Conservation (phyloP, 2,329 filamentous ascomycete species). For the Leptosphaerulina australis region DNA sequence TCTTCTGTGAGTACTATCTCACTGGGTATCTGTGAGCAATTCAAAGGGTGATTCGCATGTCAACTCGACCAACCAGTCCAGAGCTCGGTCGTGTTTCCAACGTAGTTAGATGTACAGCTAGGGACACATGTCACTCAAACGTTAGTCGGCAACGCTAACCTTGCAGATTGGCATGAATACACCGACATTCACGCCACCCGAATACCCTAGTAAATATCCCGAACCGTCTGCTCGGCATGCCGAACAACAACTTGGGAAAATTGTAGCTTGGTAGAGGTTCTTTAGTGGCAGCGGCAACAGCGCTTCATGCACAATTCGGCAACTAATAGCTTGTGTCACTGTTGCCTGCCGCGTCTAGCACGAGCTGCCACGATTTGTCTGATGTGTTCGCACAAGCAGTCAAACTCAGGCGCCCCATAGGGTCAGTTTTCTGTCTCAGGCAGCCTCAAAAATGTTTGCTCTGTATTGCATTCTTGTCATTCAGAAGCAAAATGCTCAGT, state of each 20-base stretch:
- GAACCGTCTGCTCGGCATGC: conserved; percentile 28
- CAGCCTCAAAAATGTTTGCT: background rate
- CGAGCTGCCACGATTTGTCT: background rate
- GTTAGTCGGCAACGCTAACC: conserved; percentile 14
- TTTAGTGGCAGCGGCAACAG: conserved; percentile 23
- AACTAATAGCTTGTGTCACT: conserved; percentile 10
- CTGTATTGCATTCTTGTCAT: background rate
- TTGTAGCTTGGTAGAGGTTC: background rate
- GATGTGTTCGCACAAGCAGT: background rate
- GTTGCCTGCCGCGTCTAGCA: background rate
- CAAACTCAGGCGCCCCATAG: background rate
- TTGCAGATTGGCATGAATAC: conserved; percentile 20
- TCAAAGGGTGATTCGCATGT: background rate
- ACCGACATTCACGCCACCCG: conserved; percentile 31
- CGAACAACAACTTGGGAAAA: conserved; percentile 16
- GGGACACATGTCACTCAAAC: conserved; percentile 10
- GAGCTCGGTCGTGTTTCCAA: background rate
- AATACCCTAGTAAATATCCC: conserved; percentile 10
- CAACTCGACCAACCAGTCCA: background rate
- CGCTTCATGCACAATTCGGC: conserved; percentile 21
- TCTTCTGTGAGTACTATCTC: background rate
- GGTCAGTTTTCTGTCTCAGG: no score
- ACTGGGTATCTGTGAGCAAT: background rate
- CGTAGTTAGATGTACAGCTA: background rate
- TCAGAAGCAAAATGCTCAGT: background rate